These are phyloP conservation scores for Camellia oleifera DNA, from an alignment of 179 eudicot genomes.

Conservation along the genomic window DNA sequence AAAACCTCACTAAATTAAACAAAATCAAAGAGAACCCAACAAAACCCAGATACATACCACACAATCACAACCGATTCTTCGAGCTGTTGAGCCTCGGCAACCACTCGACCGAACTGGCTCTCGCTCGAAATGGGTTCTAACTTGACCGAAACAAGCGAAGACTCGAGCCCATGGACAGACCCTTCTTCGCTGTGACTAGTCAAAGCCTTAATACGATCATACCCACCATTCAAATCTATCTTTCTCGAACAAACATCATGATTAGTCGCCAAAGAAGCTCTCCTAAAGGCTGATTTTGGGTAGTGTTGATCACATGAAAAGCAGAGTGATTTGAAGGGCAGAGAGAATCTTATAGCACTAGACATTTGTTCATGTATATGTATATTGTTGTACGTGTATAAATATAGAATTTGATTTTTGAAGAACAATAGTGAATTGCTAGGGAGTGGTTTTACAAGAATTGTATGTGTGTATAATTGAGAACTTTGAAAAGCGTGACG, in stretches of 20 bases:
- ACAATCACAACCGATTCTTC: slow-evolving; percentile 35
- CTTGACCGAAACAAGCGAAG: slow-evolving; percentile 36
- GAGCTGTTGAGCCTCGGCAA: slow-evolving; percentile 39
- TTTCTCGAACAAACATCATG: neutral
- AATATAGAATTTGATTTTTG: too few species aligned
- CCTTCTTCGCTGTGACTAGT: slow-evolving; percentile 26
- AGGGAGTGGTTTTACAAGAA: too few species aligned
- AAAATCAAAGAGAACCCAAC: too few species aligned
- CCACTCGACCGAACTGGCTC: slow-evolving; percentile 43
- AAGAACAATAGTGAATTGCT: too few species aligned
- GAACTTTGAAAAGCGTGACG: too few species aligned
- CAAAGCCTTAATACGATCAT: slow-evolving; percentile 14
- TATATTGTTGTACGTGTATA: too few species aligned
- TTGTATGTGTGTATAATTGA: too few species aligned
- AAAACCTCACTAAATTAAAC: too few species aligned
- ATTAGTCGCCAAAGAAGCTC: neutral
- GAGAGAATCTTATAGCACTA: too few species aligned
- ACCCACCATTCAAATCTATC: neutral
- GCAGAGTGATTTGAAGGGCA: too few species aligned
- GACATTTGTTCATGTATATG: too few species aligned
- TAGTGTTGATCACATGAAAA: neutral
- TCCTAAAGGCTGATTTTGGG: neutral
- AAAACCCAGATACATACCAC: slow-evolving; percentile 29
- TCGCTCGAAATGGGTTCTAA: slow-evolving; percentile 39
- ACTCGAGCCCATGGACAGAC: slow-evolving; percentile 19